Base-by-base conservation (phyloP, 345 rosid species). In the Tarenaya hassleriana region DNA sequence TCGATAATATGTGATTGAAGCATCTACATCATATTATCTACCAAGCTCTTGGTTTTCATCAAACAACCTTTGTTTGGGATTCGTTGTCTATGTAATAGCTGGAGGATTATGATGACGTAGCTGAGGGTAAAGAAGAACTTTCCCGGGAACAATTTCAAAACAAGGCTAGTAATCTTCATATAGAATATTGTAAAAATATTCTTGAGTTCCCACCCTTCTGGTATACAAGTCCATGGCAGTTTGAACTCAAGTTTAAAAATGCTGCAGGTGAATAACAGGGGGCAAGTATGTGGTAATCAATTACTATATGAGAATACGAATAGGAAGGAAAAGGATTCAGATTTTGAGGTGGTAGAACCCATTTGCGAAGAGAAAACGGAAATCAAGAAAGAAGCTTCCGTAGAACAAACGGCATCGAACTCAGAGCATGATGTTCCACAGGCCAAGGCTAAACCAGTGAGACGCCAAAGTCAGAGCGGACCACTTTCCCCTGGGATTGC, bases 401-500 rank as follows among this genome's bases (percentile, higher is more conserved):
- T 72, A 55, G 90, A 84, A 45, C 67, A 63, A 47, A 58, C 44
- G 41, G 49, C 75, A 57, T 75, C 84, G 12, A 69, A 69, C 34
- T 70, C 82, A 49, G 92, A 88, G 55, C 75, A 57, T 35, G 83
- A 78, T 12, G 10, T 56, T 8, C 38, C 59, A 4, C 75, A 72
- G 52, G 40, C 77, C 56, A 80, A 78, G 69, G 47, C 60, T 60
- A 86, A 78, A 62, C 50, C 66, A 34, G 63, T 51, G 35, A 86
- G 79, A 75, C 91, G 86, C 53, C 89, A 86, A 71, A 83, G 77
- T 62, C 95, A 73, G 58, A 88, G 99, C 55, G 97, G 99, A 52
- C 95, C 97, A 9, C 86, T 94, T 47, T 57, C 69, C 59, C 78
- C 91, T 68, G 81, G 73, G 66, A 54, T 60, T 34, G 75, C 74